Evolutionary conservation across 1,284 basidiomycete genomes (phyloP).

Genomic region (Hymenochaete sp.): DNA sequence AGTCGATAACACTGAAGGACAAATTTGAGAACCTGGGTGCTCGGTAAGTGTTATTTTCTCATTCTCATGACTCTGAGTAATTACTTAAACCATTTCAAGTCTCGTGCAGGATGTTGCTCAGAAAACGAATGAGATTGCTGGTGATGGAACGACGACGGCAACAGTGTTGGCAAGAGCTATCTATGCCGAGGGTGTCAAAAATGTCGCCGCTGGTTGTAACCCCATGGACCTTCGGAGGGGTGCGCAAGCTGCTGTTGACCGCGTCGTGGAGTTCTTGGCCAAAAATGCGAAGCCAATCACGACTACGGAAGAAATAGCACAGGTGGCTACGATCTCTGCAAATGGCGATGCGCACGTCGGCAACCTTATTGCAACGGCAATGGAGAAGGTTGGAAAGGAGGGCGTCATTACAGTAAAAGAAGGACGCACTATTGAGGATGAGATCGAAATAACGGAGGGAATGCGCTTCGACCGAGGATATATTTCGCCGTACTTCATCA

Average conservation of each 20-base stretch:
- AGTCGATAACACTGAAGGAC: conserved; percentile 91
- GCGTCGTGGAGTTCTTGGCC: conserved; percentile 88
- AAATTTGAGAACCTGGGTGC: conserved; percentile 99
- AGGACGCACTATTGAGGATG: conserved; percentile 94
- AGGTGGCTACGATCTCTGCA: conserved; percentile 97
- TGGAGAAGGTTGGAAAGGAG: conserved; percentile 99
- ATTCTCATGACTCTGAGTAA: conserved; percentile 7
- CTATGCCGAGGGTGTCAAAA: conserved; percentile 98
- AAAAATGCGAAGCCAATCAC: conserved; percentile 90
- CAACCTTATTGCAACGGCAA: conserved; percentile 95
- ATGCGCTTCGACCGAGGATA: conserved; percentile 99
- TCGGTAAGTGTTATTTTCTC: conserved; percentile 47
- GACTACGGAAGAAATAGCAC: conserved; percentile 94
- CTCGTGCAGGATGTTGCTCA: conserved; percentile 93
- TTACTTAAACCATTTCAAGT: conserved; percentile 32
- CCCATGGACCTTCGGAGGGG: conserved; percentile 98
- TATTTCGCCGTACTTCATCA: conserved; percentile 99
- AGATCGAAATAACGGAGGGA: conserved; percentile 99
- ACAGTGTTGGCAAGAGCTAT: conserved; percentile 96
- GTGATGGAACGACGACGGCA: conserved; percentile 97
- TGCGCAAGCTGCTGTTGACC: conserved; percentile 92
- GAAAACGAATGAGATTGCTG: conserved; percentile 96
- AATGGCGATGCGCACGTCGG: conserved; percentile 95
- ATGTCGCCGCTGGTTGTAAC: conserved; percentile 98
- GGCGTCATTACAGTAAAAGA: conserved; percentile 99